Conservation (phyloP, 768 basidiomycete species). For the Trametes cinnabarina region DNA sequence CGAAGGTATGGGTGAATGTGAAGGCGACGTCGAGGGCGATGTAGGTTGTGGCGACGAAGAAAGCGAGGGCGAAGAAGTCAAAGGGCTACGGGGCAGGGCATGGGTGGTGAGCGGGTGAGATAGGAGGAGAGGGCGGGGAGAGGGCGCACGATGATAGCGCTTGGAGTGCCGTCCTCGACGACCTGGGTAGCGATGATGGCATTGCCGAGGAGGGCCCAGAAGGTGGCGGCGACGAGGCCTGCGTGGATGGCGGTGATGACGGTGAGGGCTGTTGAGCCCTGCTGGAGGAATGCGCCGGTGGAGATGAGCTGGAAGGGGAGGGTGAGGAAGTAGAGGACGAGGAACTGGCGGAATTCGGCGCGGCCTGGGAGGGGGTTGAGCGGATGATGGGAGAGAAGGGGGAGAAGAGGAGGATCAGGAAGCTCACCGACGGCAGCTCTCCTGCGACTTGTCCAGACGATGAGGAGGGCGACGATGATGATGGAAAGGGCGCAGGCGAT, state of each 20-base stretch:
- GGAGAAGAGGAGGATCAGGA: not conserved
- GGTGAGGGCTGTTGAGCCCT: slow-evolving; percentile 70
- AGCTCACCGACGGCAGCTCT: slow-evolving; percentile 84
- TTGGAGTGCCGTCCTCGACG: slow-evolving; percentile 86
- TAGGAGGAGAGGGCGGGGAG: not conserved
- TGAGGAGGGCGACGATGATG: slow-evolving; percentile 54
- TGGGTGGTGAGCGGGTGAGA: not conserved
- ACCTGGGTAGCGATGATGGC: slow-evolving; percentile 82
- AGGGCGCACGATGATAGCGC: slow-evolving; percentile 28
- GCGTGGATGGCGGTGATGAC: slow-evolving; percentile 78
- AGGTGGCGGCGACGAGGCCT: slow-evolving; percentile 70
- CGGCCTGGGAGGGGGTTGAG: slow-evolving; percentile 44
- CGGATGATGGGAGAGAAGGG: not conserved
- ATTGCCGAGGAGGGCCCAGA: slow-evolving; percentile 78
- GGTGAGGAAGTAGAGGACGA: slow-evolving; percentile 65
- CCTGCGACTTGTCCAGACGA: slow-evolving; percentile 57
- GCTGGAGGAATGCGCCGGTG: slow-evolving; percentile 73
- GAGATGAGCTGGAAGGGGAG: slow-evolving; percentile 79
- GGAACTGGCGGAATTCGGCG: slow-evolving; percentile 65
- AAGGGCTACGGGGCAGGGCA: slow-evolving; percentile 50
- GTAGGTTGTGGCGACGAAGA: slow-evolving; percentile 76
- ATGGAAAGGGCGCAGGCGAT: slow-evolving; percentile 75
- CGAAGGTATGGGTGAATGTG: slow-evolving; percentile 58
- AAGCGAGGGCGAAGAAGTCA: slow-evolving; percentile 48
- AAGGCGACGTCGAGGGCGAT: slow-evolving; percentile 82